phyloP scores from a whole-genome alignment of 1,139 yeast species.

The Pichia sp. region DNA sequence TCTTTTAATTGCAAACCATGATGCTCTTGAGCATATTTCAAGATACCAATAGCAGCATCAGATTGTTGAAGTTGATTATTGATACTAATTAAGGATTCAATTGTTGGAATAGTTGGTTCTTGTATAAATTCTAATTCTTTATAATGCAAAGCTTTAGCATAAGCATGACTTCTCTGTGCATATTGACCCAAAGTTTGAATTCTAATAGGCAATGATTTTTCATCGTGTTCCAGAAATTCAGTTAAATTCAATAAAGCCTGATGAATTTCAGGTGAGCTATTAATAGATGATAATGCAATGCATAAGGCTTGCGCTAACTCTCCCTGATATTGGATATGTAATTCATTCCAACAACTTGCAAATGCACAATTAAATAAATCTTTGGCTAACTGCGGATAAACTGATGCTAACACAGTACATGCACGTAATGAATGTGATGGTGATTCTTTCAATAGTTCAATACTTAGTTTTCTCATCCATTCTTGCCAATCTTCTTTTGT shows the following conservation, averaged over 20 bases:
- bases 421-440: conserved; percentile 95
- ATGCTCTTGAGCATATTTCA: conserved; percentile 91
- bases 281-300: conserved; percentile 80
- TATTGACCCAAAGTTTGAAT: conserved; percentile 84
- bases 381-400: conserved; percentile 81
- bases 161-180: conserved; percentile 94
- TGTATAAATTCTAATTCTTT: conserved; percentile 92
- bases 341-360: conserved; percentile 92
- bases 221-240: conserved; percentile 97
- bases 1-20: conserved; percentile 90
- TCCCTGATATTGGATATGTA: conserved; percentile 87
- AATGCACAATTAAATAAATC: conserved; percentile 92
- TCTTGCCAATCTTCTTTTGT: conserved; percentile 98
- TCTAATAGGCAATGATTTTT: conserved; percentile 85
- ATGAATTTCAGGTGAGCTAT: conserved; percentile 92
- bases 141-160: conserved; percentile 94
- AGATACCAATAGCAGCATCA: conserved; percentile 95
- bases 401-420: conserved; percentile 84
- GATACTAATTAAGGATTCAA: conserved; percentile 85
- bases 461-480: conserved; percentile 85
- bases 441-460: conserved; percentile 81
- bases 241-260: conserved; percentile 85
- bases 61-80: conserved; percentile 93
- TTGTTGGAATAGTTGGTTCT: conserved; percentile 87
- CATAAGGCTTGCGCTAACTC: conserved; percentile 83